These are phyloP conservation scores for Phytophthora capsici DNA, from an alignment of 352 stramenopile genomes.

Conservation along the genomic window DNA sequence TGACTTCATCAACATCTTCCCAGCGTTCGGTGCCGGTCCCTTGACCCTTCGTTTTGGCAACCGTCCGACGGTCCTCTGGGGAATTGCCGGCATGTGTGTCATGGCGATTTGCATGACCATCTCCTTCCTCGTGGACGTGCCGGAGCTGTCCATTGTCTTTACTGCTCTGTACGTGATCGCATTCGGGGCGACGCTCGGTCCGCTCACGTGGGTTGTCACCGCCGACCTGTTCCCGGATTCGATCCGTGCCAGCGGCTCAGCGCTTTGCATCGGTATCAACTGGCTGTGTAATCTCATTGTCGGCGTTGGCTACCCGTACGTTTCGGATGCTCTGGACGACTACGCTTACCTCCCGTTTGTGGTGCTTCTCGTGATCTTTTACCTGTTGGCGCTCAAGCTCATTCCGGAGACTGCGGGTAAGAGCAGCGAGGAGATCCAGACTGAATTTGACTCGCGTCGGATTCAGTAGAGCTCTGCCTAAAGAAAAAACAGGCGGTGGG, in stretches of 20 bases:
- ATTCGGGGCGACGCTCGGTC: constrained; percentile 11
- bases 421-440: constrained; percentile 58
- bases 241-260: constrained; percentile 20
- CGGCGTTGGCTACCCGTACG: constrained; percentile 57
- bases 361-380: constrained; percentile 47
- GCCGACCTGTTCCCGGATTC: constrained; percentile 21
- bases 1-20: constrained; percentile 33
- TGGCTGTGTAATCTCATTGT: constrained; percentile 59
- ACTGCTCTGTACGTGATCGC: no score
- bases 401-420: constrained; percentile 66
- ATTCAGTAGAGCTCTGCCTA: constrained; percentile 12
- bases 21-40: constrained; percentile 24
- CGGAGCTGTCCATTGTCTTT: constrained; percentile 21
- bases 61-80: constrained; percentile 50
- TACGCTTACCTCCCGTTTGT: constrained; percentile 42
- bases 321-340: constrained; percentile 41
- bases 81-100: constrained; percentile 48
- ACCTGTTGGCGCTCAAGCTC: constrained; percentile 40
- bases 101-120: constrained; percentile 38
- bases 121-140: constrained; percentile 24
- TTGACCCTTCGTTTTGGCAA: constrained; percentile 46
- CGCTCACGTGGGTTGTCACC: constrained; percentile 16
- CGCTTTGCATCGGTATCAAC: constrained; percentile 41
- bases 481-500: no score
- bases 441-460: constrained; percentile 33